Evolutionary conservation across 345 rosid species (phyloP).

Genomic region (Aurinia saxatilis): DNA sequence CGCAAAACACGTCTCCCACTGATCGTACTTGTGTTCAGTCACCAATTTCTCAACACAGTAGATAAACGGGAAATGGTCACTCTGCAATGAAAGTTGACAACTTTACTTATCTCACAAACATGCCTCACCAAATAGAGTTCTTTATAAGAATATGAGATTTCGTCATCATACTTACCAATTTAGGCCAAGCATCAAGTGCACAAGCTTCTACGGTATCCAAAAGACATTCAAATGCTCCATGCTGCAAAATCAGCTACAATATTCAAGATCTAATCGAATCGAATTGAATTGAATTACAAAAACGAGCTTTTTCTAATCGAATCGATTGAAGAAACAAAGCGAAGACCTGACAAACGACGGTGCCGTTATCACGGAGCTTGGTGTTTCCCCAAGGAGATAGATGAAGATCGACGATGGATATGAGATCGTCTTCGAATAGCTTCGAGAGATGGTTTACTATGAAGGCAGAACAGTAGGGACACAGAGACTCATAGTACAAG

Average conservation of each 20-base stretch:
- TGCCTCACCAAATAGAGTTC: background rate
- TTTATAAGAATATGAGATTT: background rate
- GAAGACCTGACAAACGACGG: slow-evolving; percentile 71
- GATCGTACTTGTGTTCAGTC: slow-evolving; percentile 34
- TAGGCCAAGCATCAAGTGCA: slow-evolving; percentile 69
- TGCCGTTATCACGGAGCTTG: slow-evolving; percentile 41
- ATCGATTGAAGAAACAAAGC: background rate
- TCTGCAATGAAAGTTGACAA: slow-evolving; percentile 40
- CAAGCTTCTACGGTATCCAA: slow-evolving; percentile 90
- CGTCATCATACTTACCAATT: slow-evolving; percentile 39
- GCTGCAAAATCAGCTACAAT: slow-evolving; percentile 43
- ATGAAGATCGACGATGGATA: slow-evolving; percentile 59
- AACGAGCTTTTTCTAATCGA: no score
- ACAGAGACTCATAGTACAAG: slow-evolving; percentile 72
- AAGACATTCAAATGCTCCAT: slow-evolving; percentile 72
- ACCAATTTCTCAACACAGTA: slow-evolving; percentile 68
- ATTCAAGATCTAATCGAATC: background rate
- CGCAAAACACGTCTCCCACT: slow-evolving; percentile 76
- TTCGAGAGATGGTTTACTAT: slow-evolving; percentile 42
- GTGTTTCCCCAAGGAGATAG: slow-evolving; percentile 88
- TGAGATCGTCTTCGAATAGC: slow-evolving; percentile 50
- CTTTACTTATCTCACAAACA: background rate
- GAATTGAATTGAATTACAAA: no score
- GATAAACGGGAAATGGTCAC: slow-evolving; percentile 66
- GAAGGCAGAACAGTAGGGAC: slow-evolving; percentile 75